These are phyloP conservation scores for Durio zibethinus DNA, from an alignment of 345 rosid species.

Conservation along the genomic window DNA sequence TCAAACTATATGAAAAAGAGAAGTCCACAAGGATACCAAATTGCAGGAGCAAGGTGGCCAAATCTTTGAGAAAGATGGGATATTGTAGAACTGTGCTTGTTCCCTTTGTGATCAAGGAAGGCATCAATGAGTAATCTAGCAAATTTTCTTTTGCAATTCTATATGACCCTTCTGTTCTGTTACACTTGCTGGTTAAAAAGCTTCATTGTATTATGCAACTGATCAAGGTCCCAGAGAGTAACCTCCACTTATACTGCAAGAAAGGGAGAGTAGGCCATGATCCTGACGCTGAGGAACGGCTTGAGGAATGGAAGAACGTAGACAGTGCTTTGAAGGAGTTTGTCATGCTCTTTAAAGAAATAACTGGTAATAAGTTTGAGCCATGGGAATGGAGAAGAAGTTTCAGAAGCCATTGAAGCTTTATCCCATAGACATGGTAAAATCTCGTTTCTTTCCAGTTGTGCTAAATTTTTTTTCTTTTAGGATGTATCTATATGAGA, in stretches of 20 bases:
- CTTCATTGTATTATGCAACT: constrained; percentile 60
- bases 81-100: constrained; percentile 69
- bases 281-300: constrained; percentile 57
- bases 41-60: constrained; percentile 52
- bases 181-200: neutral
- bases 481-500: neutral
- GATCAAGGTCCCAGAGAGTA: constrained; percentile 47
- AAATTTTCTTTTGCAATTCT: neutral
- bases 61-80: constrained; percentile 64
- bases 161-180: neutral
- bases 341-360: constrained; percentile 54
- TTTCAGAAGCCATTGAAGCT: constrained; percentile 56
- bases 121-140: constrained; percentile 49
- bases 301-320: constrained; percentile 64
- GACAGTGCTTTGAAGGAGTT: constrained; percentile 63
- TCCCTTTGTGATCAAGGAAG: constrained; percentile 63
- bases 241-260: constrained; percentile 64
- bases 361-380: constrained; percentile 77
- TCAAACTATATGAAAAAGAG: constrained; percentile 65
- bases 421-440: constrained; percentile 78
- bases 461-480: constrained; percentile 1
- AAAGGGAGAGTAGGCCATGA: constrained; percentile 68
- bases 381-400: constrained; percentile 79
- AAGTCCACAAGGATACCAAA: constrained; percentile 57
- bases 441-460: too few relatives aligned